phyloP scores from a whole-genome alignment of 768 basidiomycete genomes.

The Mycena olivaceomarginata region DNA sequence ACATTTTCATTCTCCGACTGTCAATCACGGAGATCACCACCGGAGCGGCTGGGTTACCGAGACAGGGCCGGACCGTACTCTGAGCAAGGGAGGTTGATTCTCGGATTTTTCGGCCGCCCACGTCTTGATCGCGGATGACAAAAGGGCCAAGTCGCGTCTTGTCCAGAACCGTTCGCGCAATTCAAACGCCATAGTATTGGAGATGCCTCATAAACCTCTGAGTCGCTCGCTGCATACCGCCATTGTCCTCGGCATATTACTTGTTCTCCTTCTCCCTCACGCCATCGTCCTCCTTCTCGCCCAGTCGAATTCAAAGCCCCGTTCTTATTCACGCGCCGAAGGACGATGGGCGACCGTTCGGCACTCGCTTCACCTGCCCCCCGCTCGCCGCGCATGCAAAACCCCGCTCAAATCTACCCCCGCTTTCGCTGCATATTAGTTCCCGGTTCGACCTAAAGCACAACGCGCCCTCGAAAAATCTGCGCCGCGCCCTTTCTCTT shows the following conservation, averaged over 20 bases:
- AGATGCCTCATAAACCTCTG: slow-evolving; percentile 22
- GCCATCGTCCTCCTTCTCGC: slow-evolving; percentile 43
- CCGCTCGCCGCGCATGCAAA: slow-evolving; percentile 44
- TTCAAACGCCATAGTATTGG: slow-evolving; percentile 11
- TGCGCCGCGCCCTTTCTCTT: slow-evolving; percentile 25
- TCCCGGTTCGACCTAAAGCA: slow-evolving; percentile 48
- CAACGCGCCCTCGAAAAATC: slow-evolving; percentile 42
- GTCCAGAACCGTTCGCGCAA: slow-evolving; percentile 2
- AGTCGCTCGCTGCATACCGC: slow-evolving; percentile 19
- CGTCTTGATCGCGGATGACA: neutral
- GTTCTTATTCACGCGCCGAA: slow-evolving; percentile 42
- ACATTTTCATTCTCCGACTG: no score
- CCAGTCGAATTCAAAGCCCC: slow-evolving; percentile 10
- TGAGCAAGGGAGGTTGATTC: no score
- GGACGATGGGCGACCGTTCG: slow-evolving; percentile 58
- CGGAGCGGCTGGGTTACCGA: no score
- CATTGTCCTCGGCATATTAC: slow-evolving; percentile 41
- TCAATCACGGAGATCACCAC: no score
- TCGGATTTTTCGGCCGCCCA: no score
- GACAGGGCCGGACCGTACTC: no score
- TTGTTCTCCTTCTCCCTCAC: slow-evolving; percentile 48
- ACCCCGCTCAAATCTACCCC: slow-evolving; percentile 12
- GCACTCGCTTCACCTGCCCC: slow-evolving; percentile 53
- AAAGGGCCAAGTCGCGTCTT: slow-evolving; percentile 28
- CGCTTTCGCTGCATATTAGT: slow-evolving; percentile 11